Evolutionary conservation across 148 eudicot genomes (phyloP).

Genomic region (Drosera capensis): DNA sequence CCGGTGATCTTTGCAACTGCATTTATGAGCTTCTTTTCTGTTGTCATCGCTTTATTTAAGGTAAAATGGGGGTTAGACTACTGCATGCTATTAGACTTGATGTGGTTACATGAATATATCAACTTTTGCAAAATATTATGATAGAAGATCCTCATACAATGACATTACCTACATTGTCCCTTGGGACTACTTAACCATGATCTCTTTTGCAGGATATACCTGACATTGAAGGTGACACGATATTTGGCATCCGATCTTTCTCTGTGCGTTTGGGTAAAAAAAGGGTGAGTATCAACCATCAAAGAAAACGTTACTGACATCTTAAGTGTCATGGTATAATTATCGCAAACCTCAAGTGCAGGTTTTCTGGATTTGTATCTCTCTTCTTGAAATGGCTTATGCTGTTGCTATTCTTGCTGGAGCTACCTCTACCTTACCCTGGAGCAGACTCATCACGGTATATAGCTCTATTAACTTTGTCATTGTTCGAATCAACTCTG

Average conservation of each 20-base stretch:
- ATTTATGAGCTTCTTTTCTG: slow-evolving; percentile 99
- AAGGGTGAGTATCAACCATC: slow-evolving; percentile 37
- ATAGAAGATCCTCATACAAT: background rate
- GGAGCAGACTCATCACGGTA: slow-evolving; percentile 89
- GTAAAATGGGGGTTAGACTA: no score
- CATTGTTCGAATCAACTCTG: no score
- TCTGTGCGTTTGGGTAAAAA: slow-evolving; percentile 91
- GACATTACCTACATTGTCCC: no score
- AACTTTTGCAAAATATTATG: background rate
- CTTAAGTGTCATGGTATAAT: no score
- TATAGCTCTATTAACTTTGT: no score
- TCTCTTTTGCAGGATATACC: slow-evolving; percentile 71
- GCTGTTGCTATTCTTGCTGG: slow-evolving; percentile 78
- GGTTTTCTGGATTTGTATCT: slow-evolving; percentile 95
- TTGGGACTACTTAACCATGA: background rate
- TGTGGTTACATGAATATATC: no score
- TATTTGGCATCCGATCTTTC: slow-evolving; percentile 80
- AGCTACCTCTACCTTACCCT: slow-evolving; percentile 49
- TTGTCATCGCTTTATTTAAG: slow-evolving; percentile 93
- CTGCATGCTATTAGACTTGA: no score
- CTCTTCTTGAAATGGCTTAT: slow-evolving; percentile 86
- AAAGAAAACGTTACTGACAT: no score
- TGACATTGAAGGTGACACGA: slow-evolving; percentile 90
- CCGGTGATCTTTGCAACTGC: slow-evolving; percentile 91
- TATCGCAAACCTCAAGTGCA: slow-evolving; percentile 15